phyloP scores from a whole-genome alignment of 495 filamentous ascomycete species.

The Usnea hakonensis region DNA sequence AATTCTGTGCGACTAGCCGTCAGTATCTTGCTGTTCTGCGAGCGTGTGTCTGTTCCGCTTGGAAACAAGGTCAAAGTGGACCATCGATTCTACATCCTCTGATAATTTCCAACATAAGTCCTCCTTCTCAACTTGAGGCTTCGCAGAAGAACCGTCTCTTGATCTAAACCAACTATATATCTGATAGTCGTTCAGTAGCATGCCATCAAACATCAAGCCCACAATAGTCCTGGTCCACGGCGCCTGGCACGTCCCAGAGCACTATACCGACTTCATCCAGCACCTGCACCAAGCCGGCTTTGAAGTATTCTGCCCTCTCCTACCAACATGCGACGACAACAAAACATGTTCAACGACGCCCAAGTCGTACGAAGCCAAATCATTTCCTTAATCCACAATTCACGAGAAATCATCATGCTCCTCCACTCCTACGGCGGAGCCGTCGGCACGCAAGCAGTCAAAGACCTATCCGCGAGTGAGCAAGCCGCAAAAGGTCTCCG shows the following conservation, averaged over 20 bases:
- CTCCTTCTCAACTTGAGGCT: too few relatives aligned
- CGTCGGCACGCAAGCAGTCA: conserved; percentile 31
- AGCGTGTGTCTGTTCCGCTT: too few relatives aligned
- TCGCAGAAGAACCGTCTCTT: too few relatives aligned
- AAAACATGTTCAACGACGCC: conserved; percentile 27
- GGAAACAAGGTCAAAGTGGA: too few relatives aligned
- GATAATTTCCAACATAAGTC: too few relatives aligned
- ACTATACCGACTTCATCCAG: conserved; percentile 31
- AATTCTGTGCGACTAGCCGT: too few relatives aligned
- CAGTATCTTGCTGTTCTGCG: too few relatives aligned
- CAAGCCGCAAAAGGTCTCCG: conserved; percentile 21
- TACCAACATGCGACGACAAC: conserved; percentile 30
- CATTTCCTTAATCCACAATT: conserved; percentile 24
- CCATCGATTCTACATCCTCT: too few relatives aligned
- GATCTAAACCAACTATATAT: too few relatives aligned
- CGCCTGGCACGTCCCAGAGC: conserved; percentile 37
- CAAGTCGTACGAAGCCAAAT: conserved; percentile 24
- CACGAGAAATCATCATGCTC: conserved; percentile 30
- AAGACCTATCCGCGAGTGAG: conserved; percentile 25
- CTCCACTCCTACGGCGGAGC: conserved; percentile 39
- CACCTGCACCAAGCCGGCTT: conserved; percentile 29
- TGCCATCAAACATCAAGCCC: conserved; percentile 23
- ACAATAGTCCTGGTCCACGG: conserved; percentile 37
- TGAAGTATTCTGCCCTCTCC: conserved; percentile 31
- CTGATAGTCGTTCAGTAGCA: not conserved